Base-by-base conservation (phyloP, 140 eudicot genomes). In the Bidens hawaiensis region DNA sequence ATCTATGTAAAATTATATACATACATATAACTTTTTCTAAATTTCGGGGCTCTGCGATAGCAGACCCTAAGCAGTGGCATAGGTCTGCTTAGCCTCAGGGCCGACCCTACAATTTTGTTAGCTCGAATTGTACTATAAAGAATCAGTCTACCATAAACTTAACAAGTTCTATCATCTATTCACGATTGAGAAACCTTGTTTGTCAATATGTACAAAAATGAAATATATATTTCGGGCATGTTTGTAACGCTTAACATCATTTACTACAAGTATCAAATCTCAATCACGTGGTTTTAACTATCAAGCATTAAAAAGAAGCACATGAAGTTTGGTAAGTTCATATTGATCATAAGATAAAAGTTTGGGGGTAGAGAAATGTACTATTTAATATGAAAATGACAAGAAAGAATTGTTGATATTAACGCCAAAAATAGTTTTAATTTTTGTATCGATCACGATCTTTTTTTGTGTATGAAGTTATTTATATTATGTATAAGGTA, bases 301-400 rank as follows among this genome's bases (percentile, higher is more conserved):
- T 51, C 62, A 34, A 66, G 40, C 52, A 66, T 66, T 51, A 34
- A 66, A 30, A 36, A 1, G 24, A 21, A 51, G 51, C 71, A 66
- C 62, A 36, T 51, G 71, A 66, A 22, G 38, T 51, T 51, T 9
- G 71, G 62, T 34, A 66, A 22, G 52, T 53, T 51, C 23, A 16
- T 34, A 40, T 33, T 9, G 40, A 65, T 34, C 22, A 65, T 25
- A 61, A 41, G 50, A 65, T 65, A 49, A n/a, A 48, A 34, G 38
- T 23, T 65, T 65, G n/a, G 34, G 31, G 52, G 12, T 51, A 1
- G 26, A 51, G 19, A 34, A 50, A 51, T 66, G 62, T 51, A 51
- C 52, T 5, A 34, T 66, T 50, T 14, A 66, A 33, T 19, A 42
- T 22, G 71, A 66, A 34, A 50, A 65, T 6, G 62, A 51, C 71